A percentile compares a stretch with the other conserved stretches of the same genome.
Conservation (phyloP, 495 filamentous ascomycete genomes). For the Aspergillus olivimuriae region DNA sequence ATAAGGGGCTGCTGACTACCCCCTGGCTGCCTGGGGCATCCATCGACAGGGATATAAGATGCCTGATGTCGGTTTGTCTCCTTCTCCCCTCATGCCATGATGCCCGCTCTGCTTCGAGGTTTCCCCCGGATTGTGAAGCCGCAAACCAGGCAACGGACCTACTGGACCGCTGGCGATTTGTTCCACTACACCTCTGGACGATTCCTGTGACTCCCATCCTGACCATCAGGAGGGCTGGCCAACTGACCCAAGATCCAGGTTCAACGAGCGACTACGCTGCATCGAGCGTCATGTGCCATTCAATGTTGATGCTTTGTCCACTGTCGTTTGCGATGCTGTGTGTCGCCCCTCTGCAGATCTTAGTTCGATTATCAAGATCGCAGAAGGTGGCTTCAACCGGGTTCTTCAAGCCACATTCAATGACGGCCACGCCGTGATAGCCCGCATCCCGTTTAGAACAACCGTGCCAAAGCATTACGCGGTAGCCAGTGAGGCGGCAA, state of each 20-base stretch:
- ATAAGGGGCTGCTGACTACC: too few species aligned
- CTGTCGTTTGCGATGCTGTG: constrained; percentile 9
- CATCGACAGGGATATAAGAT: too few species aligned
- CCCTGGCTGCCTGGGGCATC: too few species aligned
- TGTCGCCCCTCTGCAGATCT: constrained; percentile 4
- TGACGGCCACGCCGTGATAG: constrained; percentile 20
- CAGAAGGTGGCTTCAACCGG: constrained; percentile 30
- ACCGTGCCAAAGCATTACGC: constrained; percentile 21
- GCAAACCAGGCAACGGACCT: too few species aligned
- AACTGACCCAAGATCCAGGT: constrained; percentile 6
- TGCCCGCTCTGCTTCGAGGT: too few species aligned
- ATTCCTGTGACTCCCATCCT: constrained; percentile 19
- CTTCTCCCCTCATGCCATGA: too few species aligned
- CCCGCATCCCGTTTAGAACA: constrained; percentile 20
- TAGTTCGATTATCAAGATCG: constrained; percentile 22
- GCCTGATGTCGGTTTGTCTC: too few species aligned
- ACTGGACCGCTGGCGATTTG: too few species aligned
- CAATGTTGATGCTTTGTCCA: constrained; percentile 14
- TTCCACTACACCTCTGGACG: constrained; percentile 21
- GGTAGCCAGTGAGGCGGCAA: constrained; percentile 33
- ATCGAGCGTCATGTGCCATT: constrained; percentile 16
- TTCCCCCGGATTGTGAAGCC: too few species aligned
- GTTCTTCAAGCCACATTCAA: constrained; percentile 20
- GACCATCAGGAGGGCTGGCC: too few species aligned
- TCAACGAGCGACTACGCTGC: constrained; percentile 16